Conservation (phyloP, 768 basidiomycete genomes). For the Lactarius deliciosus region DNA sequence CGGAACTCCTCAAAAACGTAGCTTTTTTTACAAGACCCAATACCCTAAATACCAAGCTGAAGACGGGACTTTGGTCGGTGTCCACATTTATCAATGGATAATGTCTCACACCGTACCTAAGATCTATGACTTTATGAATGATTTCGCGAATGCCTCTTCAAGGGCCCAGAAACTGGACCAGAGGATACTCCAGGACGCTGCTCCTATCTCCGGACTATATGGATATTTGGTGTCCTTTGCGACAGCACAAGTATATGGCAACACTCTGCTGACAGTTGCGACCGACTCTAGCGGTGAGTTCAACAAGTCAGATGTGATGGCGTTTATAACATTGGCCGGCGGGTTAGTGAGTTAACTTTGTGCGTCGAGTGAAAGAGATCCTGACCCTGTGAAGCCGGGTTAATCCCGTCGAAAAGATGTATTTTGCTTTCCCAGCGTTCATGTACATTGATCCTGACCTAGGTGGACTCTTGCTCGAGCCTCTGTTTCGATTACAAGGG, state of each 20-base stretch:
- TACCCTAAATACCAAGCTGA: too few relatives aligned
- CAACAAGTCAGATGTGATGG: constrained; percentile 51
- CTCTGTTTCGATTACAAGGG: constrained; percentile 30
- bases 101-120: constrained; percentile 29
- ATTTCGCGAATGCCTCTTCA: constrained; percentile 45
- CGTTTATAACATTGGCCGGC: constrained; percentile 46
- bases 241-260: constrained; percentile 52
- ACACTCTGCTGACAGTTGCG: constrained; percentile 55
- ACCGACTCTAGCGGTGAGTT: constrained; percentile 47
- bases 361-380: neutral
- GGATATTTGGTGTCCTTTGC: constrained; percentile 53
- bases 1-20: constrained; percentile 42
- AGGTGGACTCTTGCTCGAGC: constrained; percentile 36
- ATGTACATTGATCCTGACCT: constrained; percentile 55
- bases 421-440: constrained; percentile 49
- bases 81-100: neutral
- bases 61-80: constrained; percentile 31
- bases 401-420: constrained; percentile 57
- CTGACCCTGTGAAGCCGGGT: constrained; percentile 28
- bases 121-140: constrained; percentile 45
- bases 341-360: constrained; percentile 36
- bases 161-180: constrained; percentile 49
- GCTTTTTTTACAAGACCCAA: constrained; percentile 44
- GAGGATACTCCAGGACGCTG: constrained; percentile 48
- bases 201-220: constrained; percentile 49